These are phyloP conservation scores for Hericium erinaceus DNA, from an alignment of 768 basidiomycete genomes.

Conservation along the genomic window DNA sequence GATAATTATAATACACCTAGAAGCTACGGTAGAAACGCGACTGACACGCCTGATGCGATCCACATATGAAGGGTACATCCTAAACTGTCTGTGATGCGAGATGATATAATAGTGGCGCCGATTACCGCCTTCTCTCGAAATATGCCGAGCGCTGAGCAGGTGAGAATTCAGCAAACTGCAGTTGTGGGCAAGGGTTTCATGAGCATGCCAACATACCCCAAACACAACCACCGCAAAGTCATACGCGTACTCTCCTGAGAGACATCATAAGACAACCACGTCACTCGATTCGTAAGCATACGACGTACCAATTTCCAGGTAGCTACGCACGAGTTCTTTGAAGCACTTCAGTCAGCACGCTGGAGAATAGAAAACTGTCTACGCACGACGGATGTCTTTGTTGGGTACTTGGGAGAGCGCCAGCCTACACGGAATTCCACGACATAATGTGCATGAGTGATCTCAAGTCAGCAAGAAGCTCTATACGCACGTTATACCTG, in stretches of 20 bases:
- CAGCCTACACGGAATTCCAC: constrained; percentile 37
- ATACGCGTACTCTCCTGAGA: constrained; percentile 71
- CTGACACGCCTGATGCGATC: no score
- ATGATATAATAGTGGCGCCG: no score
- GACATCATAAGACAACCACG: constrained; percentile 2
- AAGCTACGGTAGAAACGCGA: background rate
- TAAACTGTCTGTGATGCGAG: no score
- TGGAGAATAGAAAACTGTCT: background rate
- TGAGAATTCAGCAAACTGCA: constrained; percentile 9
- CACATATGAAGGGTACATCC: no score
- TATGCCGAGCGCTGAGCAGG: constrained; percentile 53
- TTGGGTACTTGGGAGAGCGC: constrained; percentile 70
- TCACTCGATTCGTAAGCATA: background rate
- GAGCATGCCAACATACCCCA: constrained; percentile 44
- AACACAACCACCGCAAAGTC: constrained; percentile 81
- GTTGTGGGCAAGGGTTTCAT: constrained; percentile 1
- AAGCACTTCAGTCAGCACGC: background rate
- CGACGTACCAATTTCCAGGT: constrained; percentile 68
- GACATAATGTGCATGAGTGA: background rate
- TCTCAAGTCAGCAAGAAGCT: background rate
- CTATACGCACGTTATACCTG: constrained; percentile 69
- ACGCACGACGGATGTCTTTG: constrained; percentile 82
- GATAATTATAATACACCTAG: background rate
- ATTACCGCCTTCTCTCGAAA: constrained; percentile 50
- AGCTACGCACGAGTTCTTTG: constrained; percentile 62